Conservation (phyloP, 345 rosid genomes). For the Atalantia buxifolia region DNA sequence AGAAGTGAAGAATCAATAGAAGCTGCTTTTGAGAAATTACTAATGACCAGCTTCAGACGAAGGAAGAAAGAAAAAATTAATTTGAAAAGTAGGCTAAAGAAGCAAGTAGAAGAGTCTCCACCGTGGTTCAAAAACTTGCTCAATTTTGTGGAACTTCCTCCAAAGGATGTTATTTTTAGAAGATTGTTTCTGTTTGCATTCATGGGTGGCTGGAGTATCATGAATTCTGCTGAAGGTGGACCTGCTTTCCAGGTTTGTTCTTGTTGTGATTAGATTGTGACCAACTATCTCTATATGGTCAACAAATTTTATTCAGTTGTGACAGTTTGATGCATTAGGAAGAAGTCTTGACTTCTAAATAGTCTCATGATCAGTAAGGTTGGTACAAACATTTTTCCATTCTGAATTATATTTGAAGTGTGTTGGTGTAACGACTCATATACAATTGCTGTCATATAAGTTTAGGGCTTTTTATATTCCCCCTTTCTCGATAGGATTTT, state of each 20-base stretch:
- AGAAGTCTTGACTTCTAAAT: background rate
- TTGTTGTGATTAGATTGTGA: conserved; percentile 8
- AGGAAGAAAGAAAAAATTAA: conserved; percentile 90
- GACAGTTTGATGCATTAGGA: background rate
- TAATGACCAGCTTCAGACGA: conserved; percentile 68
- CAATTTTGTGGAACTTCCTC: conserved; percentile 82
- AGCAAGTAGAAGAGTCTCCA: conserved; percentile 96
- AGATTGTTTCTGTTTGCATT: conserved; percentile 92
- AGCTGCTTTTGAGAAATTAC: conserved; percentile 91
- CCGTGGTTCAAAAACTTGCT: conserved; percentile 79
- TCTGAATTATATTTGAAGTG: background rate
- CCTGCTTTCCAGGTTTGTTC: conserved; percentile 96
- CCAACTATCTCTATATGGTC: background rate
- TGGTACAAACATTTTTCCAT: background rate
- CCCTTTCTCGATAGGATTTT: background rate
- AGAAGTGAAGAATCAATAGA: conserved; percentile 90
- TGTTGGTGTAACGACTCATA: background rate
- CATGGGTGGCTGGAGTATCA: conserved; percentile 99
- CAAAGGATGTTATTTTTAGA: conserved; percentile 74
- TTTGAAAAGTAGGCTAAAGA: conserved; percentile 75
- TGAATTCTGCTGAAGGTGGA: conserved; percentile 96
- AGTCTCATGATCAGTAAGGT: background rate
- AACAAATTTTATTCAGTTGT: background rate
- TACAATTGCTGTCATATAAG: background rate
- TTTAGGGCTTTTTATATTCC: background rate